These are phyloP conservation scores for Cyclocybe aegerita DNA, from an alignment of 768 basidiomycete genomes.

Conservation along the genomic window DNA sequence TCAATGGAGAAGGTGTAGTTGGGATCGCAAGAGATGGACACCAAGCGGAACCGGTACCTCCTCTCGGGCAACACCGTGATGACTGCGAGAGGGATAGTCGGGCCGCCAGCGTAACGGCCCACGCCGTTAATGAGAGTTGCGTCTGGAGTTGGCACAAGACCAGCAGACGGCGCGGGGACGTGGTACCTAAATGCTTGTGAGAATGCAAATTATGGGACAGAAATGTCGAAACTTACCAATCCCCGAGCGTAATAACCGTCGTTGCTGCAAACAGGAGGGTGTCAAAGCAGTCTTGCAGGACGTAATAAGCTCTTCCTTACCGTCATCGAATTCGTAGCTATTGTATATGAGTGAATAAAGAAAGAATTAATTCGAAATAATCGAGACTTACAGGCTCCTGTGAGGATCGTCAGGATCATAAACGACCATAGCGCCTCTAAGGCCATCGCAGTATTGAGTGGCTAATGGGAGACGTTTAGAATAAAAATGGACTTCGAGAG, in stretches of 20 bases:
- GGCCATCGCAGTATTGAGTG: slow-evolving; percentile 57
- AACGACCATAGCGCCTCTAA: slow-evolving; percentile 34
- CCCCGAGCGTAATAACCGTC: slow-evolving; percentile 23
- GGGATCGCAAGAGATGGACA: slow-evolving; percentile 46
- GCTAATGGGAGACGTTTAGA: slow-evolving; percentile 14
- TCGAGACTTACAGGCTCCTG: slow-evolving; percentile 9
- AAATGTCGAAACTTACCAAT: slow-evolving; percentile 22
- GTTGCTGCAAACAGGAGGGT: slow-evolving; percentile 23
- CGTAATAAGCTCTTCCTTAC: slow-evolving; percentile 1
- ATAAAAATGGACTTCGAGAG: slow-evolving; percentile 6
- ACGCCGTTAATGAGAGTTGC: slow-evolving; percentile 48
- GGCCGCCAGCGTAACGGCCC: slow-evolving; percentile 40
- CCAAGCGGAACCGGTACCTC: slow-evolving; percentile 50
- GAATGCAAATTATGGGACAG: background rate
- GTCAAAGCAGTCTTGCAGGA: slow-evolving; percentile 1
- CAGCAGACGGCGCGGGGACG: slow-evolving; percentile 21
- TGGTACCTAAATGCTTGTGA: slow-evolving; percentile 25
- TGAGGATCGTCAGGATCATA: slow-evolving; percentile 26
- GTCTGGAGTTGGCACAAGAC: slow-evolving; percentile 26
- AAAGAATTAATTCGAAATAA: no score
- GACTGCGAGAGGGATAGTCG: slow-evolving; percentile 34
- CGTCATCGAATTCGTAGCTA: slow-evolving; percentile 13
- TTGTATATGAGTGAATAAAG: background rate
- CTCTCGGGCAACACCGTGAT: slow-evolving; percentile 34
- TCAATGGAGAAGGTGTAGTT: slow-evolving; percentile 46